Base-by-base conservation (phyloP, 1,284 basidiomycete species). In the Volvariella volvacea region DNA sequence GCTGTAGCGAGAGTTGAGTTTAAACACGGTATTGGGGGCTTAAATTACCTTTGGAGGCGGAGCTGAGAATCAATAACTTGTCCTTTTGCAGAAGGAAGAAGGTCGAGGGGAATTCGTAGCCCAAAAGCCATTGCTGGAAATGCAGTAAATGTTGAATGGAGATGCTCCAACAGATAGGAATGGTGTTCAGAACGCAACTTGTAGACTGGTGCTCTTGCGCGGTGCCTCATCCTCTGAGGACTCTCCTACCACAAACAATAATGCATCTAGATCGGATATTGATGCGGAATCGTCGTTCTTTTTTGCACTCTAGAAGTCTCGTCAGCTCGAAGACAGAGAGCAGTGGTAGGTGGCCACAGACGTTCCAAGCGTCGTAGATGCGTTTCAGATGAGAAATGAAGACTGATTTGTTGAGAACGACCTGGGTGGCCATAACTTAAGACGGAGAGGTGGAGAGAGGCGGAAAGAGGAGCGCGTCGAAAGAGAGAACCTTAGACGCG, bases 31-130 rank as follows among this genome's bases (percentile, higher is more conserved):
- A 33, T 48, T 30, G 25, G 38, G 12, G 45, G 20, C 34, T n/a
- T n/a, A n/a, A 37, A 41, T 21, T 42, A 92, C 92, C 89, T 77
- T 98, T 97, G 22, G 86, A 88, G 2, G 86, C 78, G 16, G 92
- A 95, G 52, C 90, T 93, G 33, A 97, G 70, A 46, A 97, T 87
- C 22, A 72, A 75, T 22, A 97, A 66, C 56, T 79, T 85, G 43
- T 83, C 70, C 55, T 83, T 83, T 53, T 85, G 76, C 53, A 98
- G 87, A 28, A 95, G 66, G 46, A 94, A 78, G 36, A 98, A 71
- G 0, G 94, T 97, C 0, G 92, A 92, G 0, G 94, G 94, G 59
- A 98, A 98, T 63, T 98, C 95, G 63, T 93, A 98, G 19, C 93
- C 95, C 25, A 98, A 76, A 7, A 98, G 73, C 88, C 92, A 97